Conservation (phyloP, 163 green algal species). For the Smithsoniella earleae region DNA sequence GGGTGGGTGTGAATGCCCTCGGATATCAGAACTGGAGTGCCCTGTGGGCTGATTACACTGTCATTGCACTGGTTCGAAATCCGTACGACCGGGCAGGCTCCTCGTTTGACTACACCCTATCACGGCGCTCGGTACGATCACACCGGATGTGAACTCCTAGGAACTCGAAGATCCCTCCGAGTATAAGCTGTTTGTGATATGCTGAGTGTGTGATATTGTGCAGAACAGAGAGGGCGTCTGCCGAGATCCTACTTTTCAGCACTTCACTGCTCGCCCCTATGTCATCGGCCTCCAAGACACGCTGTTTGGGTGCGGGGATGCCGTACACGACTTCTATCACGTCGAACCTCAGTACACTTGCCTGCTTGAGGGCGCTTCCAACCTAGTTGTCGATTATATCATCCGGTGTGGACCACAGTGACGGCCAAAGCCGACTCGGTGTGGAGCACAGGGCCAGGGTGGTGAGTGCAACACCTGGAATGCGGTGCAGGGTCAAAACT, state of each 20-base stretch:
- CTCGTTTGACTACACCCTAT: slow-evolving; percentile 39
- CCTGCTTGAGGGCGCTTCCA: slow-evolving; percentile 30
- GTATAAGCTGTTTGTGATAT: too few species aligned
- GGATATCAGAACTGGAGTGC: not conserved
- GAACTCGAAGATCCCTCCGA: too few species aligned
- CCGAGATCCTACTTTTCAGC: slow-evolving; percentile 31
- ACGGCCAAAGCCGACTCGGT: not conserved
- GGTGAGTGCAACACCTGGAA: not conserved
- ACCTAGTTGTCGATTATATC: slow-evolving; percentile 35
- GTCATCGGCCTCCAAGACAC: slow-evolving; percentile 16
- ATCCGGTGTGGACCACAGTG: not conserved
- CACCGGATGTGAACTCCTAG: too few species aligned
- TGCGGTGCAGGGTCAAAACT: slow-evolving; percentile 34
- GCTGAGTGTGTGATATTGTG: too few species aligned
- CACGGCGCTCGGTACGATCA: not conserved
- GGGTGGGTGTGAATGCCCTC: not conserved
- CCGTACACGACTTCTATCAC: slow-evolving; percentile 42
- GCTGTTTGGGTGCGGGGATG: not conserved
- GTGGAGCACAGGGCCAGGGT: not conserved
- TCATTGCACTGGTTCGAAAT: slow-evolving; percentile 36
- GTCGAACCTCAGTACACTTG: slow-evolving; percentile 36
- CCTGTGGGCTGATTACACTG: slow-evolving; percentile 36
- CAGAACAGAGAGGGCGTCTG: not conserved
- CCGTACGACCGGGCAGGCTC: slow-evolving; percentile 37
- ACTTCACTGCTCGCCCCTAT: slow-evolving; percentile 10